These are phyloP conservation scores for Fomitopsis pinicola DNA, from an alignment of 1,284 basidiomycete species.

Conservation along the genomic window DNA sequence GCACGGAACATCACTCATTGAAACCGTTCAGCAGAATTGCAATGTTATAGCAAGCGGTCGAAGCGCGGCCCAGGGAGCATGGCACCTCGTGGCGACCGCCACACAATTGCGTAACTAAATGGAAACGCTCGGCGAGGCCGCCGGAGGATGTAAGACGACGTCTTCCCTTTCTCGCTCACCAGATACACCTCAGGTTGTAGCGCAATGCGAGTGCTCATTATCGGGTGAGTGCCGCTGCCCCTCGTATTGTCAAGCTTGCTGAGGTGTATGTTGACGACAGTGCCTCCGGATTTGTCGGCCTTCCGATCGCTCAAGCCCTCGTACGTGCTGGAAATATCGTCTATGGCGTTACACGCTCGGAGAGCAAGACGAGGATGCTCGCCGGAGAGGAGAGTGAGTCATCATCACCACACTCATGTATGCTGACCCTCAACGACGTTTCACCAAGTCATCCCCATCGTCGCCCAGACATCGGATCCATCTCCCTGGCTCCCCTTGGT, in stretches of 20 bases:
- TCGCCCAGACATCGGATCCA: conserved; percentile 34
- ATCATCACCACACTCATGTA: conserved; percentile 5
- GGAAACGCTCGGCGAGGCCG: not conserved
- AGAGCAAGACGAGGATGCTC: conserved; percentile 33
- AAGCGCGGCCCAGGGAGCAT: not conserved
- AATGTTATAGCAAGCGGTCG: not conserved
- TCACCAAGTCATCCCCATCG: conserved; percentile 39
- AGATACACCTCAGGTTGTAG: not conserved
- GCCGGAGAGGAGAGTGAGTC: conserved; percentile 39
- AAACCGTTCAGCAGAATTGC: no score
- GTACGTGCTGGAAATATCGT: conserved; percentile 49
- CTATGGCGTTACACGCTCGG: conserved; percentile 43
- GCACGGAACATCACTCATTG: no score
- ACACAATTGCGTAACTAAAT: not conserved
- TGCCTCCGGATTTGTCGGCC: conserved; percentile 42
- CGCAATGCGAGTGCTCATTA: conserved; percentile 21
- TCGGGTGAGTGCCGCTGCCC: conserved; percentile 33
- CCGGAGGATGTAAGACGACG: not conserved
- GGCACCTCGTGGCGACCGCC: not conserved
- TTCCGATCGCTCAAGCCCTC: conserved; percentile 43
- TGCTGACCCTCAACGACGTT: no score
- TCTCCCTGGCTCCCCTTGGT: conserved; percentile 36
- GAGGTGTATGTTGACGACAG: conserved; percentile 8
- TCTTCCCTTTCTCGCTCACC: not conserved
- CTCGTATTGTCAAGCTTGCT: conserved; percentile 44